Conservation (phyloP, 2,329 filamentous ascomycete genomes). For the Cladosporium oxysporum region DNA sequence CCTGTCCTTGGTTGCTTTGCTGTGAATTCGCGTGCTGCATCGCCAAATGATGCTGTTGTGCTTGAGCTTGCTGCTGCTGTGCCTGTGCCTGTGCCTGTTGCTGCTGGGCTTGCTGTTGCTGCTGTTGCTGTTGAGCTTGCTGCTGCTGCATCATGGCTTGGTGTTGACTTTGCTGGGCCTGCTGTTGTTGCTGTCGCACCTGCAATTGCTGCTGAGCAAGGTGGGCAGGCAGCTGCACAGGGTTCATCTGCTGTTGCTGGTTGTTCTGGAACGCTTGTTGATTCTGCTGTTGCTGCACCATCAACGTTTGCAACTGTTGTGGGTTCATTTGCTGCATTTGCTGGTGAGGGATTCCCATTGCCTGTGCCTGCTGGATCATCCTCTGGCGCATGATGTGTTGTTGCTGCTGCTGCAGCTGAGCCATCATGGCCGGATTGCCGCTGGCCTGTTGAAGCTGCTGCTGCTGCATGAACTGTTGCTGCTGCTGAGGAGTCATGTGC, state of each 20-base stretch:
- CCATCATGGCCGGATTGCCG: conserved; percentile 43
- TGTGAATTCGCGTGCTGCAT: conserved; percentile 54
- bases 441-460: conserved; percentile 42
- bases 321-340: conserved; percentile 54
- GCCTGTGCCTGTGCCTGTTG: conserved; percentile 30
- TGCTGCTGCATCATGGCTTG: conserved; percentile 21
- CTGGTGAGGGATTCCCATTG: conserved; percentile 50
- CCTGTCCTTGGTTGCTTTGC: conserved; percentile 51
- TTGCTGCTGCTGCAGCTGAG: conserved; percentile 41
- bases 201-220: conserved; percentile 29
- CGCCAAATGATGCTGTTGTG: conserved; percentile 39
- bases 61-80: conserved; percentile 33
- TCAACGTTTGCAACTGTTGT: conserved; percentile 35
- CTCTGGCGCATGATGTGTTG: conserved; percentile 20
- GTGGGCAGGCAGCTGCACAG: conserved; percentile 26
- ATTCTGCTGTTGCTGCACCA: conserved; percentile 35
- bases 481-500: conserved; percentile 38
- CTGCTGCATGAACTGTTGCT: conserved; percentile 38
- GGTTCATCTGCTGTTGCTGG: conserved; percentile 27
- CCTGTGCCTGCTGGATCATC: conserved; percentile 30
- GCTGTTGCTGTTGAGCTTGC: conserved; percentile 23
- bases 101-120: conserved; percentile 26
- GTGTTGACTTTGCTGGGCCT: conserved; percentile 27
- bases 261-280: conserved; percentile 42
- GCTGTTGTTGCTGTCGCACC: conserved; percentile 21